Conservation (phyloP, 2,329 filamentous ascomycete species). For the Aureobasidium sp. region DNA sequence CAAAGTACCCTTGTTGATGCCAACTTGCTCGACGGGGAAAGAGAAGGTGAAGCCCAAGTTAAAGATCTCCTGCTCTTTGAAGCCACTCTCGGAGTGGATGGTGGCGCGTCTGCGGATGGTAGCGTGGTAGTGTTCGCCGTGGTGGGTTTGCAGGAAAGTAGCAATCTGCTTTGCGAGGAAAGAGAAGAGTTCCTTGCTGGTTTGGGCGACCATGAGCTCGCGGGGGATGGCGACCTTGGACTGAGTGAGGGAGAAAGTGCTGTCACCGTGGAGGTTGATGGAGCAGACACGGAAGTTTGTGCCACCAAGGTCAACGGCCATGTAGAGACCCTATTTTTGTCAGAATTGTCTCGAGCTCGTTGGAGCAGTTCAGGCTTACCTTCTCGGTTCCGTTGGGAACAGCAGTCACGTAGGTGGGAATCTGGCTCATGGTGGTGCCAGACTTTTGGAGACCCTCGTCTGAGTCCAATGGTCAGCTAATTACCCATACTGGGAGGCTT, state of each 20-base stretch:
- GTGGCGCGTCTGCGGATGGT: constrained; percentile 52
- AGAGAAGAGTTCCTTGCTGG: constrained; percentile 75
- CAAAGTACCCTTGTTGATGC: constrained; percentile 88
- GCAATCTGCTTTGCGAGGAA: constrained; percentile 94
- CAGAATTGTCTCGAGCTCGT: not conserved
- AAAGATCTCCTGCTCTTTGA: constrained; percentile 69
- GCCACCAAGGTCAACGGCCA: constrained; percentile 94
- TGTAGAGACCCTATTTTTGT: constrained; percentile 66
- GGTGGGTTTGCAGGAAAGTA: constrained; percentile 75
- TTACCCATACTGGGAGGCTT: not conserved
- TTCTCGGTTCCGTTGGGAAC: constrained; percentile 98
- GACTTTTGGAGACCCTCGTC: constrained; percentile 74
- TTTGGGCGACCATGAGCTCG: constrained; percentile 82
- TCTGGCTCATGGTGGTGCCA: constrained; percentile 80
- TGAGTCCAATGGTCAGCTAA: constrained; percentile 27
- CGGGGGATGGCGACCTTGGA: constrained; percentile 86
- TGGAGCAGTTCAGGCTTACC: constrained; percentile 40
- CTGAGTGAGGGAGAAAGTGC: constrained; percentile 87
- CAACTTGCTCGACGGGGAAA: constrained; percentile 88
- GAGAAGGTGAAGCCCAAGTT: constrained; percentile 98
- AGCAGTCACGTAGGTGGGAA: constrained; percentile 91
- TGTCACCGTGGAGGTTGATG: constrained; percentile 85
- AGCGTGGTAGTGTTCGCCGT: constrained; percentile 74
- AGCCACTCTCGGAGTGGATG: constrained; percentile 49
- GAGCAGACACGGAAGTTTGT: constrained; percentile 99